Evolutionary conservation across 306 rosid genomes (phyloP).

Genomic region (Gastrolobium villosum): DNA sequence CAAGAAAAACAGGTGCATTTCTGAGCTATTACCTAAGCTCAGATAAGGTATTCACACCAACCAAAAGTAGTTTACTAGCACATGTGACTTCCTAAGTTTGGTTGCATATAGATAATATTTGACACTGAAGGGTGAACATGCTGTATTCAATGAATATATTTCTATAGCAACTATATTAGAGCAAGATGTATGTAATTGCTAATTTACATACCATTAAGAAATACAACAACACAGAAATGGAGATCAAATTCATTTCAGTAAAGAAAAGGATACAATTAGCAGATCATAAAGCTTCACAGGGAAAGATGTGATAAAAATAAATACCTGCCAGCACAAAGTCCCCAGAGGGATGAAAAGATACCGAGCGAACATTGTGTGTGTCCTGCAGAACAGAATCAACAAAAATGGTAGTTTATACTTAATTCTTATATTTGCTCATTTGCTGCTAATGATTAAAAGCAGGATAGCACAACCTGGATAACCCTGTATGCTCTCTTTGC

Average conservation of each 20-base stretch:
- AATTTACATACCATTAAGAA: constrained; percentile 33
- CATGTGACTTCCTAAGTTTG: constrained; percentile 12
- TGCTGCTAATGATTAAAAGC: constrained; percentile 45
- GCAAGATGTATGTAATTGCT: constrained; percentile 7
- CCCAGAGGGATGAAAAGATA: constrained; percentile 93
- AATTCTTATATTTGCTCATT: constrained; percentile 29
- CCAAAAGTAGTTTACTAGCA: constrained; percentile 33
- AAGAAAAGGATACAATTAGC: not conserved
- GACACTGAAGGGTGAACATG: constrained; percentile 10
- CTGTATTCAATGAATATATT: constrained; percentile 5
- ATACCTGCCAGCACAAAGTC: constrained; percentile 92
- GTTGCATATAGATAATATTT: constrained; percentile 20
- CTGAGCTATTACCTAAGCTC: not conserved
- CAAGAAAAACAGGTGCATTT: not conserved
- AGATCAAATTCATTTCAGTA: constrained; percentile 33
- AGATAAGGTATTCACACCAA: constrained; percentile 4
- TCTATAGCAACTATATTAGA: not conserved
- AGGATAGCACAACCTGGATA: constrained; percentile 73
- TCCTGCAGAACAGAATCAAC: constrained; percentile 64
- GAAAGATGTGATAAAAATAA: constrained; percentile 30
- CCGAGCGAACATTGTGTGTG: constrained; percentile 93
- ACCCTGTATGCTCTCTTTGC: constrained; percentile 95
- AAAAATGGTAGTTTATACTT: constrained; percentile 17
- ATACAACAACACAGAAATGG: constrained; percentile 6
- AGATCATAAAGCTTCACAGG: constrained; percentile 15